These are phyloP conservation scores for Sporothrix euskadiensis DNA, from an alignment of 2,329 filamentous ascomycete genomes.

Conservation along the genomic window DNA sequence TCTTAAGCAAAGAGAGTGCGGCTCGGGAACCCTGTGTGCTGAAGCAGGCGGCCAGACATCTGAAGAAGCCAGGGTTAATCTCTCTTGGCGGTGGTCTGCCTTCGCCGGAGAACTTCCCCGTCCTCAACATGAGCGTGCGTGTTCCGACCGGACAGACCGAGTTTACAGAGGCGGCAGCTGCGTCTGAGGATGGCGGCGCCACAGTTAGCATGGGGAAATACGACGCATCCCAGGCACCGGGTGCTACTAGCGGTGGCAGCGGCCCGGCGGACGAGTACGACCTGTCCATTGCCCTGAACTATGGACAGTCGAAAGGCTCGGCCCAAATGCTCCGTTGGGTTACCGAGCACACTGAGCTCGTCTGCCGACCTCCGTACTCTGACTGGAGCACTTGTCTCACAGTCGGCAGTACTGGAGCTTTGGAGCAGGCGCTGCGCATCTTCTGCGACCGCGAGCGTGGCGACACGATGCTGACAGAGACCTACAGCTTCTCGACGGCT, in stretches of 20 bases:
- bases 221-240: slow-evolving; percentile 61
- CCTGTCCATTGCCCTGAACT: slow-evolving; percentile 87
- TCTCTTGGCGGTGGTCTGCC: slow-evolving; percentile 91
- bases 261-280: slow-evolving; percentile 55
- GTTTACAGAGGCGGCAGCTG: slow-evolving; percentile 70
- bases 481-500: slow-evolving; percentile 83
- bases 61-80: slow-evolving; percentile 81
- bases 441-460: slow-evolving; percentile 68
- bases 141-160: slow-evolving; percentile 64
- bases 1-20: slow-evolving; percentile 63
- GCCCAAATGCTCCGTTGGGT: slow-evolving; percentile 87
- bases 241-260: slow-evolving; percentile 42
- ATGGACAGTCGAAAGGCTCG: slow-evolving; percentile 82
- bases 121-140: slow-evolving; percentile 73
- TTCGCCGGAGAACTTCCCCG: slow-evolving; percentile 88
- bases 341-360: slow-evolving; percentile 92
- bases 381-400: slow-evolving; percentile 88
- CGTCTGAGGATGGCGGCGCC: slow-evolving; percentile 53
- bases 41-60: slow-evolving; percentile 76
- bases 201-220: slow-evolving; percentile 75
- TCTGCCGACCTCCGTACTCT: slow-evolving; percentile 80
- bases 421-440: slow-evolving; percentile 83
- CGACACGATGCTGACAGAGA: slow-evolving; percentile 81
- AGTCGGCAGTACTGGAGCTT: slow-evolving; percentile 79
- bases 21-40: slow-evolving; percentile 67